phyloP scores from a whole-genome alignment of 768 basidiomycete genomes.

The Pulveroboletus sp. region DNA sequence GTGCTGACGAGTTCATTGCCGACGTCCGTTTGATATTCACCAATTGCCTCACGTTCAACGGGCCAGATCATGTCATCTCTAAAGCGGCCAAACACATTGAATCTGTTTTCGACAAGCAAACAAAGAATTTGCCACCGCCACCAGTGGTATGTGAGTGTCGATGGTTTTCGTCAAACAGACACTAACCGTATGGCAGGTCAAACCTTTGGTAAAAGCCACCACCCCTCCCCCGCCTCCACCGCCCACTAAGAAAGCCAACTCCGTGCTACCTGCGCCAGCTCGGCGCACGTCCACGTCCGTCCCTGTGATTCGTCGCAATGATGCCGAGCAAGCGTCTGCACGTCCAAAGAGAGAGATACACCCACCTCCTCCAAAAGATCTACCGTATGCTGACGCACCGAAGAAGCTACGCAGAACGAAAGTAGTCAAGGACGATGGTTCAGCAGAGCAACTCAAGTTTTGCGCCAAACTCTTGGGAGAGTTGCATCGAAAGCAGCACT shows the following conservation, averaged over 20 bases:
- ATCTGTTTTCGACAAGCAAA: constrained; percentile 81
- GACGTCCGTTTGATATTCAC: constrained; percentile 87
- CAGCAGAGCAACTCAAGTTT: constrained; percentile 79
- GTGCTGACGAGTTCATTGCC: constrained; percentile 71
- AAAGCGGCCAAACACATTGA: constrained; percentile 79
- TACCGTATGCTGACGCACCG: constrained; percentile 74
- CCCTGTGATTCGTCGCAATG: constrained; percentile 79
- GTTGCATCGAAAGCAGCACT: constrained; percentile 75
- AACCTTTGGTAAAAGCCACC: constrained; percentile 41
- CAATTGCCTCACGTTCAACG: constrained; percentile 91
- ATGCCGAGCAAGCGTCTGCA: constrained; percentile 45
- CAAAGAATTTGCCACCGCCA: constrained; percentile 75
- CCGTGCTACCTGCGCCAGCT: constrained; percentile 39
- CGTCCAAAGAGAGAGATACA: constrained; percentile 99
- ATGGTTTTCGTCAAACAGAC: constrained; percentile 11
- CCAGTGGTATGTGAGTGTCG: constrained; percentile 57
- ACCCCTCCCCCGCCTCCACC: constrained; percentile 38
- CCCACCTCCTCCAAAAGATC: constrained; percentile 88
- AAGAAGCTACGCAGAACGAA: constrained; percentile 66
- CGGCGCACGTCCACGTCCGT: constrained; percentile 78
- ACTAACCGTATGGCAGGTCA: constrained; percentile 28
- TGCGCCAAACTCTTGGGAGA: constrained; percentile 73
- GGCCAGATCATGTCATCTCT: constrained; percentile 77
- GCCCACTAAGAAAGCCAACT: constrained; percentile 22
- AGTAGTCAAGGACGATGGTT: constrained; percentile 56